phyloP scores from a whole-genome alignment of 345 rosid genomes.

The Brassica carinata region DNA sequence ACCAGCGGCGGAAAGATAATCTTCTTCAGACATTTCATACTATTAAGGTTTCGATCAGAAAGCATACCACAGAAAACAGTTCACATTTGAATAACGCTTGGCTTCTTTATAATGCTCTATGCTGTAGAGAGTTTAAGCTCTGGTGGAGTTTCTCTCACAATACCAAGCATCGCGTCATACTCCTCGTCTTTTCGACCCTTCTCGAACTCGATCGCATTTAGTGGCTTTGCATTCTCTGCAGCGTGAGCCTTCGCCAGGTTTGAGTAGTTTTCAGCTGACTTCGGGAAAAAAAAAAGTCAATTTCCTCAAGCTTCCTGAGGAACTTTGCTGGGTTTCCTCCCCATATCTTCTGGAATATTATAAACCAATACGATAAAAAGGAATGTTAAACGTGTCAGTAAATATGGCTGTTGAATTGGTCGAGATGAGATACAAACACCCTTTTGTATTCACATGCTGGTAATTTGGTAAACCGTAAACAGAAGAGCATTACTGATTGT shows the following conservation, averaged over 20 bases:
- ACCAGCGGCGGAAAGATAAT: constrained; percentile 25
- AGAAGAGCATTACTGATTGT: constrained; percentile 1
- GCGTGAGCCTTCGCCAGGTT: constrained; percentile 90
- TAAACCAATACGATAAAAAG: constrained; percentile 11
- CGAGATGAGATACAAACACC: constrained; percentile 5
- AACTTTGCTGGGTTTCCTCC: constrained; percentile 96
- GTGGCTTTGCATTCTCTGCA: constrained; percentile 81
- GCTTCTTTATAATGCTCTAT: constrained; percentile 58
- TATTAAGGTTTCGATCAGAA: constrained; percentile 4
- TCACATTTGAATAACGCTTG: constrained; percentile 57
- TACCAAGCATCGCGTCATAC: constrained; percentile 83
- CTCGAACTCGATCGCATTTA: constrained; percentile 82
- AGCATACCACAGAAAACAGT: constrained; percentile 27
- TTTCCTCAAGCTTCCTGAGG: constrained; percentile 84
- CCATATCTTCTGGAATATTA: constrained; percentile 76
- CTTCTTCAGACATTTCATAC: constrained; percentile 4
- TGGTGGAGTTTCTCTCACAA: constrained; percentile 75
- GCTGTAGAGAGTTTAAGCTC: constrained; percentile 77
- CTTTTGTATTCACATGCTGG: constrained; percentile 13
- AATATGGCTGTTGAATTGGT: background rate
- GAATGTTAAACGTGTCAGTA: background rate
- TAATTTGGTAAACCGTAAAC: constrained; percentile 3
- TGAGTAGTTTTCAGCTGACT: constrained; percentile 77
- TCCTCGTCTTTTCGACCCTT: constrained; percentile 72
- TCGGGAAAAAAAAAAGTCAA: constrained; percentile 56